phyloP scores from a whole-genome alignment of 805 yeast species.

The Metschnikowia reukaufii region DNA sequence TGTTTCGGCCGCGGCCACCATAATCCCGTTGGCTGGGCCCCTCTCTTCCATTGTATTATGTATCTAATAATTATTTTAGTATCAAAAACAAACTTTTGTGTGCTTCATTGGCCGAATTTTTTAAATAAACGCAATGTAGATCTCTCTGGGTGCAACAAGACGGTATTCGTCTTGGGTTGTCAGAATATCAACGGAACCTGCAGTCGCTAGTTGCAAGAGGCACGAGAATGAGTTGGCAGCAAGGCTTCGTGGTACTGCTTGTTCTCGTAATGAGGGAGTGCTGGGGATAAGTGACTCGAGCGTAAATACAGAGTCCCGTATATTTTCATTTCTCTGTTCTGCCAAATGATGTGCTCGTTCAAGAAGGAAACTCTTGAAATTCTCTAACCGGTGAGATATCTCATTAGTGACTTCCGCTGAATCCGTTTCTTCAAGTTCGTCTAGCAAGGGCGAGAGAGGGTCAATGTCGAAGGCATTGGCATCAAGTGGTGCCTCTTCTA shows the following conservation, averaged over 20 bases:
- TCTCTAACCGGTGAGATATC: constrained; percentile 2
- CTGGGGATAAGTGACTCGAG: constrained; percentile 17
- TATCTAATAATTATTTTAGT: constrained; percentile 6
- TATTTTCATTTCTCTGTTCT: background rate
- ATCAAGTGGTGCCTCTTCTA: background rate
- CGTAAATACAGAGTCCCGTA: background rate
- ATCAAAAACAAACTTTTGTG: constrained; percentile 2
- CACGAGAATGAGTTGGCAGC: constrained; percentile 19
- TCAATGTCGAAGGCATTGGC: constrained; percentile 6
- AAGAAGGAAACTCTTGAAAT: constrained; percentile 11
- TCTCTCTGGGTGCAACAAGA: constrained; percentile 6
- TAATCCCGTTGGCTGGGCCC: constrained; percentile 1
- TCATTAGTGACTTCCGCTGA: background rate
- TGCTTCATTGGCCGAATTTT: background rate
- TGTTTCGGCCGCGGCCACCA: constrained; percentile 2
- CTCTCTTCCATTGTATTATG: constrained; percentile 9
- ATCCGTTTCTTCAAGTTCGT: background rate
- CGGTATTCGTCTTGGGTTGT: background rate
- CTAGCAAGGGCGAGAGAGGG: constrained; percentile 11
- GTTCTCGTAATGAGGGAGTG: background rate
- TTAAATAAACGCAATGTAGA: constrained; percentile 9
- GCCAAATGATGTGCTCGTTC: constrained; percentile 10
- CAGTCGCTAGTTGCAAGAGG: constrained; percentile 17
- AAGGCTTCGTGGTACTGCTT: constrained; percentile 8
- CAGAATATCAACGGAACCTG: background rate